Base-by-base conservation (phyloP, 768 basidiomycete genomes). In the Mycena indigotica region DNA sequence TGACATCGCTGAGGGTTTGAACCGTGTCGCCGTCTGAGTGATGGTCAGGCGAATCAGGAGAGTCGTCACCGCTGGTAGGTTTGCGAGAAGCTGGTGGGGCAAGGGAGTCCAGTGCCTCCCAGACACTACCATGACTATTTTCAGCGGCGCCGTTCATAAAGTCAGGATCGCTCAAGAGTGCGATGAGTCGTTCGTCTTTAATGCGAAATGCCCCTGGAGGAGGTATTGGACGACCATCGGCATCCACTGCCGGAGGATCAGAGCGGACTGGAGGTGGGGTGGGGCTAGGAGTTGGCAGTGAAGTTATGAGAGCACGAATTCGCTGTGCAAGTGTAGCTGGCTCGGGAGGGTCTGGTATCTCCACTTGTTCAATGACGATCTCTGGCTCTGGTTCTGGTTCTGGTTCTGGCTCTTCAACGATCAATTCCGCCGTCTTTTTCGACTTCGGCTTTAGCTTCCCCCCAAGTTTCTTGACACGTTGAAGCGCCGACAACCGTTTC, bases 121-220 rank as follows among this genome's bases (percentile, higher is more conserved):
- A 85, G 4, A 88, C 75, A 23, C 83, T 82, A 40, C 75, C 70
- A 25, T 73, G 69, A 5, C 77, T 74, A 24, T 73, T 72, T 28
- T 72, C 69, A 4, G 70, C 58, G 3, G 76, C 69, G 1, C 82
- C 80, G 55, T 83, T 85, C 83, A 88, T 86, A 30, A 82, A 64
- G 3, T 74, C 74, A 12, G 83, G 73, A 39, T 80, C 79, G 3
- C 78, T 78, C 29, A 88, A 70, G 23, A 82, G 72, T 3, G 75
- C 65, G 26, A 84, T 67, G 13, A 84, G 70, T 50, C 74, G 72
- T 2, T 76, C 64, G 55, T 85, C 84, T 5, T 76, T 68, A 49
- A 77, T 68, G 1, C 71, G 70, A 3, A 70, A 61, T 2, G 78
- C 66, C 5, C 67, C 64, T 0, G 70, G 66, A 17, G 79, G 76